phyloP scores from a whole-genome alignment of 2,329 filamentous ascomycete genomes.

The Emergomyces pasteurianus region DNA sequence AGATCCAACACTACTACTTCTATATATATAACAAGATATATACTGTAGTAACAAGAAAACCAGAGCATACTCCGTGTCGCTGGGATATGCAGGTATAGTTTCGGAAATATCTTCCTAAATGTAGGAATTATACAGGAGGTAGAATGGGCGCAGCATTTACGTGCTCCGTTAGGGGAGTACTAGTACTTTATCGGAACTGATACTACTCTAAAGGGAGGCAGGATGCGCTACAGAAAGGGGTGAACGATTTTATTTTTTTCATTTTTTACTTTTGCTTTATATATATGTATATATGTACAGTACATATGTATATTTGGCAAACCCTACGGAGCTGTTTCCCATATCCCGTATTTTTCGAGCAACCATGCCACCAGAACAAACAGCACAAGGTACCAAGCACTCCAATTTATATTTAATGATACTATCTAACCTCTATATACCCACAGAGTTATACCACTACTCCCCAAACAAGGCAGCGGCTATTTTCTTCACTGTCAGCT shows the following conservation, averaged over 20 bases:
- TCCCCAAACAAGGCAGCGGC: background rate
- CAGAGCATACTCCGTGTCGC: too few species aligned
- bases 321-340: background rate
- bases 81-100: background rate
- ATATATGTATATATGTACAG: too few species aligned
- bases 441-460: conserved; percentile 1
- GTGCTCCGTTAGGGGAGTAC: background rate
- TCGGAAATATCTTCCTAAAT: background rate
- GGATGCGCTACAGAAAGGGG: background rate
- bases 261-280: too few species aligned
- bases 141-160: background rate
- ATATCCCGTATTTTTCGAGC: background rate
- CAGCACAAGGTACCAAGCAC: background rate
- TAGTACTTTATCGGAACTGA: background rate
- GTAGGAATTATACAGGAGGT: background rate
- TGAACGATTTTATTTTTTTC: background rate
- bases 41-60: background rate
- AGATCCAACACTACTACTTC: background rate
- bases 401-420: background rate
- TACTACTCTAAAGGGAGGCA: background rate
- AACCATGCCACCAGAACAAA: background rate
- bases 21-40: background rate
- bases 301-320: too few species aligned
- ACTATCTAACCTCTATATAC: background rate
- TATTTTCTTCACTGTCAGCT: background rate